Evolutionary conservation across 345 rosid genomes (phyloP), one percentile per base, ranked within the genome.

Genomic region (Anacardium occidentale): DNA sequence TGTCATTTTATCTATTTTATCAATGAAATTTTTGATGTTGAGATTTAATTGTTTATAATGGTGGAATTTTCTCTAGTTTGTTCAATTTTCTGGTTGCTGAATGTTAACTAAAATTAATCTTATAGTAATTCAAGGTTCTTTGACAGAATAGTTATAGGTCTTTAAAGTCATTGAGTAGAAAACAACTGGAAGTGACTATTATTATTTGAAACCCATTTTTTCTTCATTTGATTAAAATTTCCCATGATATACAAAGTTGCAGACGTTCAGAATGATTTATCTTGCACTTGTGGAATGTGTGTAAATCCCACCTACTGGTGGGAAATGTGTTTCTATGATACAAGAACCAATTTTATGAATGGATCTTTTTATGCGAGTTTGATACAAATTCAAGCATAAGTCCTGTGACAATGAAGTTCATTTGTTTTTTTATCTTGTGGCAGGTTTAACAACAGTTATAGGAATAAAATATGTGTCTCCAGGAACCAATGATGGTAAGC

Each of bases 401-500:
- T 1, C 9, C 32, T n/a, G 1, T 26, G 17, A 13, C 22, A 26
- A 20, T 50, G 14, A 3, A 20, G 4, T 10, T 60, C 64, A 26
- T n/a, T 20, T 48, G 29, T 29, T 59, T 48, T 71, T 48, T 7
- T 72, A 32, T 73, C 4, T 55, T 65, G 18, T 53, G 74, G 62
- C 80, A 94, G 98, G 93, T 81, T 78, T 94, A 85, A 65, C 96
- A 6, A 90, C 98, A 13, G 86, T 94, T 24, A 91, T 94, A 48
- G 98, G 97, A 48, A 80, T 90, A 74, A 91, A 91, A 80, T 90
- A 79, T 22, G 88, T 60, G 59, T 85, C 97, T 32, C 96, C 96
- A 13, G 86, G 66, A 12, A 77, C 77, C 42, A 77, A 65, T 42
- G 67, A 77, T 7, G 80, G 75, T 25, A 70, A 72, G 62, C 75